Evolutionary conservation across 495 filamentous ascomycete genomes (phyloP).

Genomic region (Hypoxylon fuscum): DNA sequence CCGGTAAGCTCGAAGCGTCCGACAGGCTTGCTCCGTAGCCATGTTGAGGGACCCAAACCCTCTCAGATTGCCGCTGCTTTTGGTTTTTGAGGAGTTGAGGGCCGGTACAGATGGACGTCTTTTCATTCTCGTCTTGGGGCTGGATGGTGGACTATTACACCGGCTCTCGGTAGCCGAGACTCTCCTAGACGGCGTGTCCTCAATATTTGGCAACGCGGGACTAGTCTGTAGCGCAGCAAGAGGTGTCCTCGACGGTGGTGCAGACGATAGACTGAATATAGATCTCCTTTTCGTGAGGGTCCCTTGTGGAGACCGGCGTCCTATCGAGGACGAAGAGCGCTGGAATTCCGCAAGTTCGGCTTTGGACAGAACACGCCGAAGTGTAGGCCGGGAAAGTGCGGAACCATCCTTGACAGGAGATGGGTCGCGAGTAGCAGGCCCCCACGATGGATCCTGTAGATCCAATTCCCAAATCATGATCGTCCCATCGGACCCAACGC

Average conservation of each 20-base stretch:
- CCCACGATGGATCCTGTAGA: slow-evolving; percentile 47
- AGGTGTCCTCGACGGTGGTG: slow-evolving; percentile 47
- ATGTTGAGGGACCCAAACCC: slow-evolving; percentile 73
- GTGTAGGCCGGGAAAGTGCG: slow-evolving; percentile 67
- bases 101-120: slow-evolving; percentile 67
- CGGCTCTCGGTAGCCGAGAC: slow-evolving; percentile 49
- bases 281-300: slow-evolving; percentile 57
- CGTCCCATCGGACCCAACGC: slow-evolving; percentile 82
- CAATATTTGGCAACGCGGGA: slow-evolving; percentile 41
- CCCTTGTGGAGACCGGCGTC: slow-evolving; percentile 71
- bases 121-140: slow-evolving; percentile 56
- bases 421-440: slow-evolving; percentile 50
- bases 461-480: slow-evolving; percentile 85
- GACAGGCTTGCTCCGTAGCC: slow-evolving; percentile 82
- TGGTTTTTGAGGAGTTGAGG: slow-evolving; percentile 60
- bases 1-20: slow-evolving; percentile 80
- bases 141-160: slow-evolving; percentile 55
- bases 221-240: slow-evolving; percentile 42
- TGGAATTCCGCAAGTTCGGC: slow-evolving; percentile 82
- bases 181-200: slow-evolving; percentile 53
- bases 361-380: slow-evolving; percentile 78
- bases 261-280: slow-evolving; percentile 46
- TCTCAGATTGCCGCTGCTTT: slow-evolving; percentile 57
- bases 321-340: slow-evolving; percentile 64
- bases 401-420: slow-evolving; percentile 61